phyloP scores from a whole-genome alignment of 768 basidiomycete species.

The Auricularia sp. region DNA sequence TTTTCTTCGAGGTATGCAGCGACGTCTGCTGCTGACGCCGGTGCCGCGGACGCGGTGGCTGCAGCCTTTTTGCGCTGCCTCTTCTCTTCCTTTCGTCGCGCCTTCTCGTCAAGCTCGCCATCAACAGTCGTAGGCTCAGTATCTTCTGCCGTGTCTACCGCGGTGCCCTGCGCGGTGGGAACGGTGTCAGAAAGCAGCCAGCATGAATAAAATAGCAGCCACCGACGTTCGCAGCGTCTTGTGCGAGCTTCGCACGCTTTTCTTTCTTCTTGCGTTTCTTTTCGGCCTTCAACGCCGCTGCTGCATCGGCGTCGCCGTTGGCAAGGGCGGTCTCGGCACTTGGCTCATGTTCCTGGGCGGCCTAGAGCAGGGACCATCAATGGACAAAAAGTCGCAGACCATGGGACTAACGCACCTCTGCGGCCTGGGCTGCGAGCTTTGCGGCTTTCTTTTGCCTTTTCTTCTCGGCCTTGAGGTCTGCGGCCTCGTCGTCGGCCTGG shows the following conservation, averaged over 20 bases:
- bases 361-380: too few relatives aligned
- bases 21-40: constrained; percentile 30
- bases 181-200: not conserved
- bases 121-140: constrained; percentile 1
- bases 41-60: constrained; percentile 12
- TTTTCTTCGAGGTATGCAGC: constrained; percentile 61
- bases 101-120: constrained; percentile 5
- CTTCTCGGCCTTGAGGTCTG: constrained; percentile 5
- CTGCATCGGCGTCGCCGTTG: constrained; percentile 5
- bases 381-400: too few relatives aligned
- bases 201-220: not conserved
- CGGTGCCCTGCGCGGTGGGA: constrained; percentile 3
- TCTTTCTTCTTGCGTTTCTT: constrained; percentile 7
- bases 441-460: constrained; percentile 4
- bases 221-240: not conserved
- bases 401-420: too few relatives aligned
- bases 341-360: too few relatives aligned
- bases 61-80: constrained; percentile 12
- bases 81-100: constrained; percentile 23
- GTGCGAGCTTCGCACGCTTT: constrained; percentile 4
- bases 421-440: constrained; percentile 1
- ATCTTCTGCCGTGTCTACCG: not conserved
- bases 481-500: constrained; percentile 6
- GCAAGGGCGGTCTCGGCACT: not conserved
- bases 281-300: constrained; percentile 2